Conservation (phyloP, 495 filamentous ascomycete genomes). For the Acidomyces sp. region DNA sequence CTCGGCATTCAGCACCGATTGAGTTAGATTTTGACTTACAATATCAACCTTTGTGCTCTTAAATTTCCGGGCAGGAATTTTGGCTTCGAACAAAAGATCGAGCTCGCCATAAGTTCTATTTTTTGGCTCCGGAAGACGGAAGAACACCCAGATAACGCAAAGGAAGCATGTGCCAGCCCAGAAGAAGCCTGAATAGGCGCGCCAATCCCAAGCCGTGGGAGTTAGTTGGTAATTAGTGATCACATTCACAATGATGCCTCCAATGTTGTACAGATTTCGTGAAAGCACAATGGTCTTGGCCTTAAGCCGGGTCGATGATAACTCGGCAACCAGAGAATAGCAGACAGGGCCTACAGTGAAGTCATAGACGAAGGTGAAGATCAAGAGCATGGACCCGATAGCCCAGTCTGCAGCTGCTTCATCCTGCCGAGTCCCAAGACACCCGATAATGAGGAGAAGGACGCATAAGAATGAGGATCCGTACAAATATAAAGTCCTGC, state of each 20-base stretch:
- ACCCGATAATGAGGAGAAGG: constrained; percentile 28
- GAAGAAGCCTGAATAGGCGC: constrained; percentile 36
- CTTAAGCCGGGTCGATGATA: constrained; percentile 31
- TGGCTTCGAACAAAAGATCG: constrained; percentile 27
- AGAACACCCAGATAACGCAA: constrained; percentile 30
- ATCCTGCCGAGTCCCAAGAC: constrained; percentile 21
- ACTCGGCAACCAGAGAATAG: constrained; percentile 47
- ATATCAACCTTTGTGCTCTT: constrained; percentile 22
- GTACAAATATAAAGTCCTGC: constrained; percentile 26
- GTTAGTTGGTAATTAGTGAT: constrained; percentile 39
- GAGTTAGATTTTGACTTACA: too few relatives aligned
- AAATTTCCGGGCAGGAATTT: constrained; percentile 26
- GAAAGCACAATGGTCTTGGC: constrained; percentile 42
- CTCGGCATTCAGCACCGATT: too few relatives aligned
- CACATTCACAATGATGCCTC: constrained; percentile 27
- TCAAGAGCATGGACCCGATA: constrained; percentile 38
- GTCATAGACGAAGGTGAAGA: constrained; percentile 41
- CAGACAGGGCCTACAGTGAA: constrained; percentile 44
- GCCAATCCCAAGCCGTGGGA: constrained; percentile 41
- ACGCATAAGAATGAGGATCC: constrained; percentile 22
- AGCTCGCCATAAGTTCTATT: constrained; percentile 27
- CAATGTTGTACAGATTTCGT: constrained; percentile 43
- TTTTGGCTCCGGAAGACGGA: constrained; percentile 26
- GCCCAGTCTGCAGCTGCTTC: constrained; percentile 21
- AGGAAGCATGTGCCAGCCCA: constrained; percentile 40